Evolutionary conservation across 768 basidiomycete genomes (phyloP).

Genomic region (Lactarius tabidus): DNA sequence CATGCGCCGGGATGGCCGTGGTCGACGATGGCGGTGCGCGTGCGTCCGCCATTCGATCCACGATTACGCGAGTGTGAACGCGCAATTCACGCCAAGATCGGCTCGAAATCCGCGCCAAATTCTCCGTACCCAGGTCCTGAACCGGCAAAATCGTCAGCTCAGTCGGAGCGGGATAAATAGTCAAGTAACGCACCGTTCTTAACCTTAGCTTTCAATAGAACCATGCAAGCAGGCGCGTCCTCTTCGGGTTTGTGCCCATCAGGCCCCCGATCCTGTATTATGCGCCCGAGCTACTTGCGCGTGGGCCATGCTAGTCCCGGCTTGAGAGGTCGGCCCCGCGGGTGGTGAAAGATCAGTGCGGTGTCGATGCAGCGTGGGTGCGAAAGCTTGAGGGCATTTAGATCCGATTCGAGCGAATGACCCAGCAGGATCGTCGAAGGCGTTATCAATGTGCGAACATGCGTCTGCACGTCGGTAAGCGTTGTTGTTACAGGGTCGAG

Average conservation of each 20-base stretch:
- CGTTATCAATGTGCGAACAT: neutral
- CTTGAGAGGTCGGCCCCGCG: neutral
- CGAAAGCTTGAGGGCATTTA: neutral
- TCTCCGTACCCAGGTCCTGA: too few relatives aligned
- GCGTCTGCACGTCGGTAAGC: neutral
- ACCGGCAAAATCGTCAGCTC: neutral
- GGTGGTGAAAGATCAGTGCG: neutral
- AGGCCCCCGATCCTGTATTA: neutral
- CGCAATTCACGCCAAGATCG: too few relatives aligned
- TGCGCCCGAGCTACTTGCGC: neutral
- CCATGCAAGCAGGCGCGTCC: neutral
- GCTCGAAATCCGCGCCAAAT: too few relatives aligned
- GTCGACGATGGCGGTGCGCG: conserved; percentile 57
- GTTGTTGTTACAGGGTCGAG: neutral
- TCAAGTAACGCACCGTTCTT: neutral
- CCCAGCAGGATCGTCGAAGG: neutral
- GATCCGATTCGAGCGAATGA: neutral
- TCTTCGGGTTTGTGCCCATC: neutral
- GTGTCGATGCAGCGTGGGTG: neutral
- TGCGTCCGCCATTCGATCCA: conserved; percentile 31
- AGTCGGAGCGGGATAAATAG: neutral
- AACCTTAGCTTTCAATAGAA: neutral
- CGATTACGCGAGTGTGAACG: too few relatives aligned
- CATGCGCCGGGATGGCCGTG: conserved; percentile 27
- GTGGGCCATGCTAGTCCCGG: neutral